Evolutionary conservation across 305 asterid genomes (phyloP).

Genomic region (Fraxinus paxiana): DNA sequence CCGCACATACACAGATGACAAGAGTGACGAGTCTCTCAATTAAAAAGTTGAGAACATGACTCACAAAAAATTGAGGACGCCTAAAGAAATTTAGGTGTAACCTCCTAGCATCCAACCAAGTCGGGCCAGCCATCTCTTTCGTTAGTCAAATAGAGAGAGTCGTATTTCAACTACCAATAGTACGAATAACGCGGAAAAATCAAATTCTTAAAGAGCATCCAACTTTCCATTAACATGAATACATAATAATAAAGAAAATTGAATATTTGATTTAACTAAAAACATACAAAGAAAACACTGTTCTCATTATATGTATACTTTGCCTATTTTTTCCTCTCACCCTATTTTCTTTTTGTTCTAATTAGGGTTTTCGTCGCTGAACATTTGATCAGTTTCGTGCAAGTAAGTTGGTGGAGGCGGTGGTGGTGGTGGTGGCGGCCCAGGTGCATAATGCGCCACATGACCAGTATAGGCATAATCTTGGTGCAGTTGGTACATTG

Average conservation of each 20-base stretch:
- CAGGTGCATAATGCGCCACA: conserved; percentile 32
- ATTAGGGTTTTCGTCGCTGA: conserved; percentile 83
- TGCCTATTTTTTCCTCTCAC: not conserved
- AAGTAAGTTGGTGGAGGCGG: conserved; percentile 40
- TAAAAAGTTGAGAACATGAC: too few relatives aligned
- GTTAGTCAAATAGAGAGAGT: conserved; percentile 5
- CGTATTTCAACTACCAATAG: conserved; percentile 21
- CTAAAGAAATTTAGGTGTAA: not conserved
- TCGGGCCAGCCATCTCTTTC: conserved; percentile 1
- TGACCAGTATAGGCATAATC: conserved; percentile 38
- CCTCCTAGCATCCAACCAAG: not conserved
- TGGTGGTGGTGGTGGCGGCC: conserved; percentile 39
- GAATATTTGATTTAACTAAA: not conserved
- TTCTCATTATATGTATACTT: not conserved
- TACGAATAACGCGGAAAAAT: conserved; percentile 4
- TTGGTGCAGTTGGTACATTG: conserved; percentile 23
- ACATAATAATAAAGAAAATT: conserved; percentile 11
- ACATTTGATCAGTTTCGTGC: conserved; percentile 46
- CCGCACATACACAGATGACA: not conserved
- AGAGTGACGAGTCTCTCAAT: too few relatives aligned
- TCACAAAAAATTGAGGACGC: not conserved
- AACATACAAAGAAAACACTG: not conserved
- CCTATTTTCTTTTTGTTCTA: conserved; percentile 15
- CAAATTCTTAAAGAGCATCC: not conserved
- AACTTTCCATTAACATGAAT: not conserved